Percentiles rank a stretch among this genome's conserved stretches.
phyloP scores from a whole-genome alignment of 768 basidiomycete genomes.

The Serpula lacrymans region DNA sequence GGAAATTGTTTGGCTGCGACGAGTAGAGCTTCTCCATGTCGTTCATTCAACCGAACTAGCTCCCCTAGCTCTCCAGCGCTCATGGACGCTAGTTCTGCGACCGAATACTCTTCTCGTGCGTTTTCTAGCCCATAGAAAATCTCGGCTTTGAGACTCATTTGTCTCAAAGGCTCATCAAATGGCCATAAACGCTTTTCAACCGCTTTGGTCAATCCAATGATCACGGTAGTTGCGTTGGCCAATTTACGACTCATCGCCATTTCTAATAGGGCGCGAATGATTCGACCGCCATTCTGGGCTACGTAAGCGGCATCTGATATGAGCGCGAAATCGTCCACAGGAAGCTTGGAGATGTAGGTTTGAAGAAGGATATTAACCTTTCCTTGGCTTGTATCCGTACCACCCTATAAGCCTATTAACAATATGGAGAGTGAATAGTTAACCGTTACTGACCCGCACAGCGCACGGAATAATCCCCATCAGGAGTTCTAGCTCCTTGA shows the following conservation, averaged over 20 bases:
- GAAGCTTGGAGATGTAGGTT: constrained; percentile 75
- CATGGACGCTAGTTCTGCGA: constrained; percentile 67
- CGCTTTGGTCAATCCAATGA: constrained; percentile 91
- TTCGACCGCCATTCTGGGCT: constrained; percentile 93
- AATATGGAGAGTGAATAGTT: not conserved
- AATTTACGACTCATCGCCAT: constrained; percentile 92
- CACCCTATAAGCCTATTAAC: constrained; percentile 44
- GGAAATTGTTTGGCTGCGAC: constrained; percentile 87
- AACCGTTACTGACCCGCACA: constrained; percentile 56
- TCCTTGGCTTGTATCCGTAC: constrained; percentile 58
- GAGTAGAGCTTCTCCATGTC: constrained; percentile 75
- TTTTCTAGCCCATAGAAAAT: constrained; percentile 73
- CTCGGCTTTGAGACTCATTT: constrained; percentile 75
- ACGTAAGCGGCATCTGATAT: constrained; percentile 94
- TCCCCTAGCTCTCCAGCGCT: constrained; percentile 69
- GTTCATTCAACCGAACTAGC: constrained; percentile 81
- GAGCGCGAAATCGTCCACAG: constrained; percentile 92
- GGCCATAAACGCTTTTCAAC: constrained; percentile 93
- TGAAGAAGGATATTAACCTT: constrained; percentile 97
- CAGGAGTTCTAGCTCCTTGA: constrained; percentile 74
- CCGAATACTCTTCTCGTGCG: constrained; percentile 79
- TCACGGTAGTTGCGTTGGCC: constrained; percentile 74
- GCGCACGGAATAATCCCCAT: constrained; percentile 72
- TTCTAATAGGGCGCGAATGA: constrained; percentile 90
- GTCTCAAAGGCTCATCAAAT: constrained; percentile 85